phyloP scores from a whole-genome alignment of 345 rosid species.

The Camelina hispida region DNA sequence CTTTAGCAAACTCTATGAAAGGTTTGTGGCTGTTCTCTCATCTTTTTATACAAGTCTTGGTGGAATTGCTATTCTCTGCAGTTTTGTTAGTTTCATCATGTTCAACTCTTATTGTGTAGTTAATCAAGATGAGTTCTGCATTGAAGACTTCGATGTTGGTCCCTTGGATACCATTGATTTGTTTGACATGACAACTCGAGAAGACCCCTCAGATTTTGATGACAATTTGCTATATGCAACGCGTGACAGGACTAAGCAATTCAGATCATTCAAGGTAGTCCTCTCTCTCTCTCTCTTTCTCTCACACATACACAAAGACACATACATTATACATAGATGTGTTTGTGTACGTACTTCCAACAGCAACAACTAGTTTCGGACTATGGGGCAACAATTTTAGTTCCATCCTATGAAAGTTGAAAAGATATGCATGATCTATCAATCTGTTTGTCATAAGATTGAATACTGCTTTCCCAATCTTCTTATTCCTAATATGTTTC shows the following conservation, averaged over 20 bases:
- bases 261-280: constrained; percentile 76
- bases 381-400: constrained; percentile 2
- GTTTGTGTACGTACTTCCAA: not conserved
- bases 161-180: constrained; percentile 71
- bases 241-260: constrained; percentile 49
- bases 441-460: constrained; percentile 1
- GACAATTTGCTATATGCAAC: constrained; percentile 55
- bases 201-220: constrained; percentile 56
- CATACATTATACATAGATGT: too few relatives aligned
- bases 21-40: constrained; percentile 48
- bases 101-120: constrained; percentile 45
- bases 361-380: not conserved
- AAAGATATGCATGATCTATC: constrained; percentile 6
- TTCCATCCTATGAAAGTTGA: constrained; percentile 10
- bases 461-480: not conserved
- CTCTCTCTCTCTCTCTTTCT: constrained; percentile 23
- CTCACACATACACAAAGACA: not conserved
- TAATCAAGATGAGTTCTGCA: constrained; percentile 43
- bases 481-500: constrained; percentile 23
- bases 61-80: constrained; percentile 9
- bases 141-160: constrained; percentile 48
- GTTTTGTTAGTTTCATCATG: constrained; percentile 10
- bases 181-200: constrained; percentile 58
- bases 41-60: constrained; percentile 5
- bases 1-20: constrained; percentile 38